Evolutionary conservation across 2,329 filamentous ascomycete genomes (phyloP).

Genomic region (Penicillium frequentans): DNA sequence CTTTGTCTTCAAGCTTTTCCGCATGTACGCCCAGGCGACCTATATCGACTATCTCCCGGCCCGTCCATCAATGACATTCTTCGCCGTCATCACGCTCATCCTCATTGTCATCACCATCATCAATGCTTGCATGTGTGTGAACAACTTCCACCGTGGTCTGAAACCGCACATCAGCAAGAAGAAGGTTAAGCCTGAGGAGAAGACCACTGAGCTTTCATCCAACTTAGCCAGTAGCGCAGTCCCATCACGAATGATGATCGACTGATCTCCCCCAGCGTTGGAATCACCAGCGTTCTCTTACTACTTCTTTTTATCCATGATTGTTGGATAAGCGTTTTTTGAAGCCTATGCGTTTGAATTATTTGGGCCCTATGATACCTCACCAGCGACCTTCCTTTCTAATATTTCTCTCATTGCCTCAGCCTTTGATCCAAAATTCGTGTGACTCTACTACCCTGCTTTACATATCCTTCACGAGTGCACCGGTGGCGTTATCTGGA

Average conservation of each 20-base stretch:
- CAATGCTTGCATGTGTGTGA: slow-evolving; percentile 82
- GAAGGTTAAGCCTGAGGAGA: slow-evolving; percentile 50
- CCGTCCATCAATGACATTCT: slow-evolving; percentile 82
- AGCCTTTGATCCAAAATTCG: slow-evolving; percentile 16
- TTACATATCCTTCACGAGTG: slow-evolving; percentile 23
- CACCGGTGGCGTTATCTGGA: slow-evolving; percentile 23
- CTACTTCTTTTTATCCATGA: slow-evolving; percentile 24
- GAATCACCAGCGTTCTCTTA: slow-evolving; percentile 3
- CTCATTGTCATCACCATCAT: slow-evolving; percentile 85
- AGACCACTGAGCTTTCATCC: slow-evolving; percentile 44
- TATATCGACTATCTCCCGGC: slow-evolving; percentile 70
- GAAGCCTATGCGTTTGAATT: slow-evolving; percentile 10
- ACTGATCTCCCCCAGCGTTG: slow-evolving; percentile 28
- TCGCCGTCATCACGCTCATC: slow-evolving; percentile 88
- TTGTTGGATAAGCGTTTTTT: slow-evolving; percentile 32
- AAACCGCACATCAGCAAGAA: slow-evolving; percentile 77
- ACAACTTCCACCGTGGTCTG: slow-evolving; percentile 86
- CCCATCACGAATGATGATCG: slow-evolving; percentile 48
- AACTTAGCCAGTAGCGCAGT: slow-evolving; percentile 35
- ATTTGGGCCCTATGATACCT: slow-evolving; percentile 31
- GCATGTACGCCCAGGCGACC: slow-evolving; percentile 77
- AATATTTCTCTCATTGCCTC: slow-evolving; percentile 3
- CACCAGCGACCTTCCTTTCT: slow-evolving; percentile 17
- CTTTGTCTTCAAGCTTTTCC: slow-evolving; percentile 96
- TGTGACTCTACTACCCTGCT: slow-evolving; percentile 20